Conservation (phyloP, 2,329 filamentous ascomycete species). For the Podosphaera fusca region DNA sequence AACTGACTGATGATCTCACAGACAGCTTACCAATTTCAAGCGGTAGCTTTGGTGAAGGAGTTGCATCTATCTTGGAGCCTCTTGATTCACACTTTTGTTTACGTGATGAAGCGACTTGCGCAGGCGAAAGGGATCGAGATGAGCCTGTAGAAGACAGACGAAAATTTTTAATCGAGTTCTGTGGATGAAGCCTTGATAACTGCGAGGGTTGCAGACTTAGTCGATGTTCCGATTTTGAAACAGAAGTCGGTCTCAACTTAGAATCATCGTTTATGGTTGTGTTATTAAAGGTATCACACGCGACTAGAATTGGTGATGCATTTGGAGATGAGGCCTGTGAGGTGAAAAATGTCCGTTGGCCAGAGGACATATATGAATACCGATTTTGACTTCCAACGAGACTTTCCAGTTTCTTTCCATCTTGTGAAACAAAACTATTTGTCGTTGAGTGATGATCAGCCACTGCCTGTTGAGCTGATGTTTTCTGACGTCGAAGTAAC, state of each 20-base stretch:
- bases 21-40: too few relatives aligned
- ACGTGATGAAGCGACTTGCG: too few relatives aligned
- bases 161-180: constrained; percentile 5
- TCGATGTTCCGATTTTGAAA: constrained; percentile 12
- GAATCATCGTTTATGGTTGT: constrained; percentile 7
- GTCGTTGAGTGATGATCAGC: constrained; percentile 31
- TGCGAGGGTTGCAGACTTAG: constrained; percentile 13
- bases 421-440: constrained; percentile 33
- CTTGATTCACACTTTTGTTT: too few relatives aligned
- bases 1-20: too few relatives aligned
- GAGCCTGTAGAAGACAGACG: constrained; percentile 8
- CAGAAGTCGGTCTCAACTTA: constrained; percentile 11
- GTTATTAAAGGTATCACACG: constrained; percentile 11
- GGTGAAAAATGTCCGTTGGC: constrained; percentile 34
- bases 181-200: constrained; percentile 4
- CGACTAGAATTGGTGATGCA: constrained; percentile 30
- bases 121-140: too few relatives aligned
- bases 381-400: constrained; percentile 32
- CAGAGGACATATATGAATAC: constrained; percentile 35
- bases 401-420: constrained; percentile 33
- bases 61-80: constrained; percentile 2
- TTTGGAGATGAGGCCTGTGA: constrained; percentile 34
- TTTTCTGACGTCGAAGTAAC: constrained; percentile 1
- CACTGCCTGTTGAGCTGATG: not conserved
- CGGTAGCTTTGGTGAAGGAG: not conserved